Evolutionary conservation across 169 alveolate species (phyloP).

Genomic region (Plasmodium sp.): DNA sequence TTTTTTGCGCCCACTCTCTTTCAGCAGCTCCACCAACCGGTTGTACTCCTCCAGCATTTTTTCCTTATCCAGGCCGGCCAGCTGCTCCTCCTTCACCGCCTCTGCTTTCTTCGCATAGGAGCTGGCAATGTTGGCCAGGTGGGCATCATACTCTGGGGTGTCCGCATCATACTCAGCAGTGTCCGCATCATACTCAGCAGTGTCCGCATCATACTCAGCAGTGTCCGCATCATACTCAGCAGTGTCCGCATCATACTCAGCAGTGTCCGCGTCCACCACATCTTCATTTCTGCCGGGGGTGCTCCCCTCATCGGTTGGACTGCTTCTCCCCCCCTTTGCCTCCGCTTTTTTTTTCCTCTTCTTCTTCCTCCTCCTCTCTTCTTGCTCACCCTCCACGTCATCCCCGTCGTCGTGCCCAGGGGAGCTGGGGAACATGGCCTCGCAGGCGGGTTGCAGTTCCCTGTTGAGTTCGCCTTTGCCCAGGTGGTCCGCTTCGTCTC

Average conservation of each 20-base stretch:
- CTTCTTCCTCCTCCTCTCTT: background rate
- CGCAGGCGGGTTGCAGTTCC: background rate
- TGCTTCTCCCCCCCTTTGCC: constrained; percentile 26
- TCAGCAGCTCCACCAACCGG: constrained; percentile 20
- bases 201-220: background rate
- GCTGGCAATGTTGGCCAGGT: constrained; percentile 13
- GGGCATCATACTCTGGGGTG: background rate
- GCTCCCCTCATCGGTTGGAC: constrained; percentile 16
- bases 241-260: background rate
- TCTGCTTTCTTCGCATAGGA: constrained; percentile 70
- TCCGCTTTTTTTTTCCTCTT: background rate
- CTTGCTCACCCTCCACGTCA: background rate
- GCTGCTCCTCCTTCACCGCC: constrained; percentile 1
- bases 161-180: background rate
- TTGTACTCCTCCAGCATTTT: constrained; percentile 37
- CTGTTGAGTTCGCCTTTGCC: background rate
- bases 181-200: background rate
- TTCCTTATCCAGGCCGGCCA: constrained; percentile 35
- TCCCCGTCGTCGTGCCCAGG: constrained; percentile 30
- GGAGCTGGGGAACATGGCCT: background rate
- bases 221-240: background rate
- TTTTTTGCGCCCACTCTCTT: constrained; percentile 27
- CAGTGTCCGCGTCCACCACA: background rate
- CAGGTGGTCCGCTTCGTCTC: background rate
- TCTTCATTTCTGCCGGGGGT: background rate